A percentile compares a stretch with the other conserved stretches of the same genome.
Conservation (phyloP, 176 grass and related monocot genomes). For the Lolium perenne region DNA sequence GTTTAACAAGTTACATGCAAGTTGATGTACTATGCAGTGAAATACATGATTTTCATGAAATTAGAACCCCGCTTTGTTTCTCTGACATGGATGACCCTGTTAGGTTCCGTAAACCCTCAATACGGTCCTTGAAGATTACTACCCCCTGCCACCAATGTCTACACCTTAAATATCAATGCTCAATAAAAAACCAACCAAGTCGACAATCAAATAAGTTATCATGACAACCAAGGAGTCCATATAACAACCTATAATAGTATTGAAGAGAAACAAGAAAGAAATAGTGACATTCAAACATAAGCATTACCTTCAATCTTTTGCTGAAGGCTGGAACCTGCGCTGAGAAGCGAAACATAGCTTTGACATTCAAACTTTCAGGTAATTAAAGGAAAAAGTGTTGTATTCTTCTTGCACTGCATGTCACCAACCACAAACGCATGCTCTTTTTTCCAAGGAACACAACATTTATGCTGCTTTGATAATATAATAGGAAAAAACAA, state of each 20-base stretch:
- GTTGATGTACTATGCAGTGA: neutral
- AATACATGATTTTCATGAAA: neutral
- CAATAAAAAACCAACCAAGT: slow-evolving; percentile 21
- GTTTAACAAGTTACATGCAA: neutral
- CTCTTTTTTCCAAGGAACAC: neutral
- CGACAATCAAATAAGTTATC: neutral
- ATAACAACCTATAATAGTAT: slow-evolving; percentile 6
- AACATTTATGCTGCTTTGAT: neutral
- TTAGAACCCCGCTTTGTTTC: slow-evolving; percentile 61
- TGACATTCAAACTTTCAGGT: slow-evolving; percentile 59
- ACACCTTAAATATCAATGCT: slow-evolving; percentile 85
- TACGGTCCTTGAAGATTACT: slow-evolving; percentile 77
- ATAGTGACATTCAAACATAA: slow-evolving; percentile 16
- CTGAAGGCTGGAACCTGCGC: neutral
- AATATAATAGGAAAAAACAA: neutral
- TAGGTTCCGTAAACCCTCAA: slow-evolving; percentile 58
- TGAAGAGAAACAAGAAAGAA: neutral
- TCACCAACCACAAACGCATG: neutral
- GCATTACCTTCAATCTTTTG: slow-evolving; percentile 70
- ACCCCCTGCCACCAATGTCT: slow-evolving; percentile 87
- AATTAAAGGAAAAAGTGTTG: neutral
- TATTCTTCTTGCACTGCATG: neutral
- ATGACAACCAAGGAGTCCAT: neutral
- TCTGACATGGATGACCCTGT: slow-evolving; percentile 81
- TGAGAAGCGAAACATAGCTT: slow-evolving; percentile 78